Percentiles rank a stretch among this genome's conserved stretches.
Conservation (phyloP, 495 filamentous ascomycete species). For the Penicillium tannophilum region DNA sequence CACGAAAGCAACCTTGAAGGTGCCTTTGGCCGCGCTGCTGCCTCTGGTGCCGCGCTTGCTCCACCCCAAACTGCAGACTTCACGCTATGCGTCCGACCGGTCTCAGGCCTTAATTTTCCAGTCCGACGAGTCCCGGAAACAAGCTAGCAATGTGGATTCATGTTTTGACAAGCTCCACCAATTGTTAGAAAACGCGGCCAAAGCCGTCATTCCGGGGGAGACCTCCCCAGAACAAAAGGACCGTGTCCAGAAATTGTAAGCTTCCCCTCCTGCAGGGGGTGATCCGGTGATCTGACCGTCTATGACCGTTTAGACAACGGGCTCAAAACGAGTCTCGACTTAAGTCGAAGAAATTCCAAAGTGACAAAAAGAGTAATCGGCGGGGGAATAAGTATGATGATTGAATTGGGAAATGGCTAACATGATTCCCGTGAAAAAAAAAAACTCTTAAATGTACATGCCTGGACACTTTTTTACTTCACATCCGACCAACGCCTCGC, state of each 20-base stretch:
- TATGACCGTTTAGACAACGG: conserved; percentile 62
- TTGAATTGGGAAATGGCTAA: conserved; percentile 29
- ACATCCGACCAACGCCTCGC: conserved; percentile 28
- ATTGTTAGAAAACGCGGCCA: conserved; percentile 55
- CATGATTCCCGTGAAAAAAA: conserved; percentile 6
- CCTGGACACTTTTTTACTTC: conserved; percentile 24
- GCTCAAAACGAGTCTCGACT: conserved; percentile 71
- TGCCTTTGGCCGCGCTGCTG: conserved; percentile 59
- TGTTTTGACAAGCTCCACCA: conserved; percentile 65
- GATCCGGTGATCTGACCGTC: neutral
- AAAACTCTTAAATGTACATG: conserved; percentile 2
- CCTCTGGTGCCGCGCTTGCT: conserved; percentile 68
- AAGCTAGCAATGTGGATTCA: conserved; percentile 62
- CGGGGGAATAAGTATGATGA: conserved; percentile 52
- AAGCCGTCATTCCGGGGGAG: conserved; percentile 61
- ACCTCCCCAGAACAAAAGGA: conserved; percentile 60
- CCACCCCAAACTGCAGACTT: conserved; percentile 61
- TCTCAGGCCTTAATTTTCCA: conserved; percentile 69
- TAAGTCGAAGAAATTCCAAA: conserved; percentile 73
- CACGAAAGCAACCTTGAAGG: conserved; percentile 82
- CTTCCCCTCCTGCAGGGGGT: conserved; percentile 9
- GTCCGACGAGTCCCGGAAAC: conserved; percentile 66
- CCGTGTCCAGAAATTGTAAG: conserved; percentile 67
- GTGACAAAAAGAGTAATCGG: conserved; percentile 76
- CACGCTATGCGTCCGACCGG: conserved; percentile 68